A percentile compares a stretch with the other conserved stretches of the same genome.
Conservation (phyloP, 106 monocot genomes). For the Phalaenopsis equestris region DNA sequence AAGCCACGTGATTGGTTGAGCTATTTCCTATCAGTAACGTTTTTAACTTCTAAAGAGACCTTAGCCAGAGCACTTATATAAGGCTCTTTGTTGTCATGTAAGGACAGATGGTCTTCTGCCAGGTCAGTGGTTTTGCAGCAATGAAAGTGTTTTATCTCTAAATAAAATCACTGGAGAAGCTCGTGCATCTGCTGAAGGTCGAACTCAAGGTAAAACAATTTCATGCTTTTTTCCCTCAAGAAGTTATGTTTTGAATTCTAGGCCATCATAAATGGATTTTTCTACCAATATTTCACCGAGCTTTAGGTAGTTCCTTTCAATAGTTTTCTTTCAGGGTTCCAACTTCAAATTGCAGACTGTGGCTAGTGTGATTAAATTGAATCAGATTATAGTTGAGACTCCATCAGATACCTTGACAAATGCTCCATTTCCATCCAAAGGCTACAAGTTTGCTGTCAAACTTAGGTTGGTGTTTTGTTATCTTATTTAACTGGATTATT, state of each 20-base stretch:
- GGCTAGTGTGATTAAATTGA: slow-evolving; percentile 48
- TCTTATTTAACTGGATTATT: background rate
- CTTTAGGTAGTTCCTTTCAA: slow-evolving; percentile 6
- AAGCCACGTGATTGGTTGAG: background rate
- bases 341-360: slow-evolving; percentile 62
- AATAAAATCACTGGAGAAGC: slow-evolving; percentile 68
- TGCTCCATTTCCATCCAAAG: slow-evolving; percentile 56
- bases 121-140: slow-evolving; percentile 74
- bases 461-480: slow-evolving; percentile 48
- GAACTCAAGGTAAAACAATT: slow-evolving; percentile 52
- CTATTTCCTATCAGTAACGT: background rate
- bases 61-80: background rate
- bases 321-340: slow-evolving; percentile 63
- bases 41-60: background rate
- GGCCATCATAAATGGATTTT: background rate
- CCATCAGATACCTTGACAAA: slow-evolving; percentile 73
- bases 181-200: slow-evolving; percentile 63
- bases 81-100: slow-evolving; percentile 8
- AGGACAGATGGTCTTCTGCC: slow-evolving; percentile 19
- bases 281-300: background rate
- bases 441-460: slow-evolving; percentile 64
- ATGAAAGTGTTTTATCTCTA: slow-evolving; percentile 63
- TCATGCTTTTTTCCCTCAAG: background rate
- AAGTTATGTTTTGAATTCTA: background rate
- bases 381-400: slow-evolving; percentile 55